Evolutionary conservation across 495 filamentous ascomycete species (phyloP).

Genomic region (Cercophora newfieldiana): DNA sequence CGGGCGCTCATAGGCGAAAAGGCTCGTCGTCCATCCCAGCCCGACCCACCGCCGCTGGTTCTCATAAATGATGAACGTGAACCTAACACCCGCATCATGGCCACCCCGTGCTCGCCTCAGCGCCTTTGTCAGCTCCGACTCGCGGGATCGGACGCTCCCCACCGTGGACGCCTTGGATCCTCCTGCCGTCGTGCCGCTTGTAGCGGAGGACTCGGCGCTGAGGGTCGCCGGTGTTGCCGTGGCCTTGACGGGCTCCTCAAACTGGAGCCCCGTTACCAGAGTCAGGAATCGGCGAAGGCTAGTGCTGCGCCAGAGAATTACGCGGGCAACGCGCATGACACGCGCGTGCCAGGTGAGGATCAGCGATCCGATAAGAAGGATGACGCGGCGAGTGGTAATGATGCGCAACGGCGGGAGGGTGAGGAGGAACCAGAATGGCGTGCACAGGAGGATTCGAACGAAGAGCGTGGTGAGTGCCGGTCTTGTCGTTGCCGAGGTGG

Average conservation of each 20-base stretch:
- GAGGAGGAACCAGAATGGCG: constrained; percentile 81
- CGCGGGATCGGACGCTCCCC: constrained; percentile 15
- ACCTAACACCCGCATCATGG: constrained; percentile 74
- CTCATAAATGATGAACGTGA: constrained; percentile 94
- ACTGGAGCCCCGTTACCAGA: constrained; percentile 75
- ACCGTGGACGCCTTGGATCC: constrained; percentile 18
- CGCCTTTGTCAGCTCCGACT: constrained; percentile 42
- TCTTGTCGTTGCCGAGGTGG: constrained; percentile 86
- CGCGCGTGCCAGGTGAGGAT: constrained; percentile 88
- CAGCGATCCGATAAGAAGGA: constrained; percentile 77
- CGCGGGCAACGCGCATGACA: constrained; percentile 79
- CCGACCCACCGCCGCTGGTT: constrained; percentile 96
- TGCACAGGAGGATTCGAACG: constrained; percentile 82
- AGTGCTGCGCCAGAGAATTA: constrained; percentile 86
- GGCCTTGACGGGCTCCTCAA: constrained; percentile 47
- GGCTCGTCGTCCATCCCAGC: constrained; percentile 87
- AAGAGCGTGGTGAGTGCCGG: constrained; percentile 91
- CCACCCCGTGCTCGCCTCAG: constrained; percentile 34
- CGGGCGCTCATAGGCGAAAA: constrained; percentile 84
- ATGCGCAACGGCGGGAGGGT: constrained; percentile 80
- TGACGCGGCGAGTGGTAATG: constrained; percentile 81
- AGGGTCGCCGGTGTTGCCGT: constrained; percentile 21
- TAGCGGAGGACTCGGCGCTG: constrained; percentile 18
- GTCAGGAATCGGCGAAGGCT: constrained; percentile 65
- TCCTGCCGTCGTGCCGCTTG: constrained; percentile 13